Evolutionary conservation across 2,329 filamentous ascomycete species (phyloP), one percentile per base, ranked within the genome.

Genomic region (Chaetomium sp.): DNA sequence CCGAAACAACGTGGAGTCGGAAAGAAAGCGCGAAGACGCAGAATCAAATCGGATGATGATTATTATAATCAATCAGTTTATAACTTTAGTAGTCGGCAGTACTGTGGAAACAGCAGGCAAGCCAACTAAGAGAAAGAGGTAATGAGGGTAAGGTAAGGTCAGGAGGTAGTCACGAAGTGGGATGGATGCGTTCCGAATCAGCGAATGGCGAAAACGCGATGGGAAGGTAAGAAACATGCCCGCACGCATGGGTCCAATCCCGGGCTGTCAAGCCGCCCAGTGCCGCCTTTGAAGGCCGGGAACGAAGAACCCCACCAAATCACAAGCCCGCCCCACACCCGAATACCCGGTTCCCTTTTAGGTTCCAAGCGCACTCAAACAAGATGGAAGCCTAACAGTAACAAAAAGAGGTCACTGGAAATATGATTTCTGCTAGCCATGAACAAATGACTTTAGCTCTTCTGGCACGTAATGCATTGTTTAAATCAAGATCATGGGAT

Each of bases 321-420:
- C 50, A 53, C 13, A 31, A 53, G 27, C 50, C 16, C n/a, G 7
- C 25, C 50, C 50, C 50, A 31, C 50, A 29, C 7, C 38, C 38
- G 38, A 19, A 42, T 42, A 42, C 38, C 38, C 38, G 38, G 16
- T n/a, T 19, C 16, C 4, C 35, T 42, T 13, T 13, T 2, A 9
- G 7, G 31, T 42, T 42, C 35, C 16, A 5, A 16, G 16, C 3
- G 6, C 10, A 16, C 19, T 21, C 42, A 13, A 6, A 51, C 51
- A 56, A n/a, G 53, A 56, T 56, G n/a, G 3, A 38, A 38, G 19
- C n/a, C 31, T 38, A 56, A 56, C 53, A 56, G 33, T 33, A 13
- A 8, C 6, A 27, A 35, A 10, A 9, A 13, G 29, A 13, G 19
- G 31, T 21, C 3, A 29, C 12, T 2, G 25, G 3, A 13, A 7